Percentiles rank a stretch among this genome's conserved stretches.
Evolutionary conservation across 441 rosid genomes (phyloP).

Genomic region (Flueggea neowawraea): DNA sequence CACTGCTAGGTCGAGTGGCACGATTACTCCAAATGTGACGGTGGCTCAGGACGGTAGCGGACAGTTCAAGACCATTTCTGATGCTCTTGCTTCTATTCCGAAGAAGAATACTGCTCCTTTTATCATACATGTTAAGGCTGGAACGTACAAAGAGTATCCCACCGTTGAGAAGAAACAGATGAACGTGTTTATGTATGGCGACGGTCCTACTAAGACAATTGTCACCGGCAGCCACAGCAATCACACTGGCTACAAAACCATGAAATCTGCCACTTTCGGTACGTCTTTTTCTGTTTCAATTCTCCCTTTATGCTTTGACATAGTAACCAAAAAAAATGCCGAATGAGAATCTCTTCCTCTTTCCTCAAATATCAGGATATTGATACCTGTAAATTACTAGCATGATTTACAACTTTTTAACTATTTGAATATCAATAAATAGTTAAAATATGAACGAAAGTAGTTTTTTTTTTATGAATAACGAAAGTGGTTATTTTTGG

Average conservation of each 20-base stretch:
- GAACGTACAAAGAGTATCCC: slow-evolving; percentile 58
- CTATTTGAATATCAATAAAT: too few relatives aligned
- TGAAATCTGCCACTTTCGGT: slow-evolving; percentile 67
- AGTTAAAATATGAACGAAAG: too few relatives aligned
- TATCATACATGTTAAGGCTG: slow-evolving; percentile 58
- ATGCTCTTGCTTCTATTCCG: slow-evolving; percentile 40
- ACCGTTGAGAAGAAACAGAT: slow-evolving; percentile 43
- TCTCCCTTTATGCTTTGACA: too few relatives aligned
- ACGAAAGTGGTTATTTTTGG: too few relatives aligned
- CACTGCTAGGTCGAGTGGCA: slow-evolving; percentile 6
- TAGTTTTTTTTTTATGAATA: slow-evolving; percentile 45
- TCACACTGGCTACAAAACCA: slow-evolving; percentile 55
- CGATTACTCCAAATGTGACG: slow-evolving; percentile 16
- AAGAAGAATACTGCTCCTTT: slow-evolving; percentile 29
- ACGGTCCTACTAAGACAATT: slow-evolving; percentile 49
- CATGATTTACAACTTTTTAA: not conserved
- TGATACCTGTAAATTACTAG: too few relatives aligned
- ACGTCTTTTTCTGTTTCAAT: slow-evolving; percentile 1
- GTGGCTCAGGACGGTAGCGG: slow-evolving; percentile 72
- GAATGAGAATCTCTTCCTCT: too few relatives aligned
- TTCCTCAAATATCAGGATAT: too few relatives aligned
- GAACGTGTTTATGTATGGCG: slow-evolving; percentile 82
- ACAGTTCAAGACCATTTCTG: slow-evolving; percentile 40
- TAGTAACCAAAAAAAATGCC: too few relatives aligned
- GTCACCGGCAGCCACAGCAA: slow-evolving; percentile 50